Conservation (phyloP, 1,284 basidiomycete species). For the Cutaneotrichosporon sp. region DNA sequence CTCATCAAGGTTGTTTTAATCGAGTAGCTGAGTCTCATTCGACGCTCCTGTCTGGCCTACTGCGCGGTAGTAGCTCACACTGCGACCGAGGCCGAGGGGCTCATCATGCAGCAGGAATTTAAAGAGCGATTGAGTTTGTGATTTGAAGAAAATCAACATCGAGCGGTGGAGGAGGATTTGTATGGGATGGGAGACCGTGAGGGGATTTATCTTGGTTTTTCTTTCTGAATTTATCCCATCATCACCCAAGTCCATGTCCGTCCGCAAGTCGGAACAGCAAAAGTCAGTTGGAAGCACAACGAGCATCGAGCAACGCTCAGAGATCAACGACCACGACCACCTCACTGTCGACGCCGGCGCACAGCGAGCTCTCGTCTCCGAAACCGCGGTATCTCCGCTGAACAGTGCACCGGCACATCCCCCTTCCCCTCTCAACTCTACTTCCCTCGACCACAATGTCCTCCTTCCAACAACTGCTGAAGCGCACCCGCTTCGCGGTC, state of each 20-base stretch:
- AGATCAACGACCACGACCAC: not conserved
- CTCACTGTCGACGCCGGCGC: not conserved
- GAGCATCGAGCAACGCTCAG: no score
- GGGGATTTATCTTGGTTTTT: constrained; percentile 14
- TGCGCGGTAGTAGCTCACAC: constrained; percentile 17
- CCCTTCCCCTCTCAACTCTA: not conserved
- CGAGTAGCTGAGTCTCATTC: constrained; percentile 27
- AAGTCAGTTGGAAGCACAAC: no score
- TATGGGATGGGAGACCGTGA: no score
- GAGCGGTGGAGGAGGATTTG: no score
- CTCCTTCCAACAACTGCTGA: constrained; percentile 43
- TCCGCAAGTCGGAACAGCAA: no score
- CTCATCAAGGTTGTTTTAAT: constrained; percentile 43
- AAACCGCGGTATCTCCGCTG: not conserved
- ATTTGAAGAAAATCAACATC: no score
- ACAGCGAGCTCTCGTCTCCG: not conserved
- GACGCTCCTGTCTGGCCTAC: constrained; percentile 41
- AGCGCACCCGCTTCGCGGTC: constrained; percentile 39
- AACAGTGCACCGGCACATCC: not conserved
- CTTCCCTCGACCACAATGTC: constrained; percentile 23
- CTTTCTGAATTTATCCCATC: not conserved
- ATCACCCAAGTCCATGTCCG: not conserved
- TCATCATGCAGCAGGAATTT: constrained; percentile 29
- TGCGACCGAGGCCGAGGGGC: constrained; percentile 17
- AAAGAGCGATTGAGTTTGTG: constrained; percentile 21